Base-by-base conservation (phyloP, 495 filamentous ascomycete species). In the Pseudotulostoma volvatum region DNA sequence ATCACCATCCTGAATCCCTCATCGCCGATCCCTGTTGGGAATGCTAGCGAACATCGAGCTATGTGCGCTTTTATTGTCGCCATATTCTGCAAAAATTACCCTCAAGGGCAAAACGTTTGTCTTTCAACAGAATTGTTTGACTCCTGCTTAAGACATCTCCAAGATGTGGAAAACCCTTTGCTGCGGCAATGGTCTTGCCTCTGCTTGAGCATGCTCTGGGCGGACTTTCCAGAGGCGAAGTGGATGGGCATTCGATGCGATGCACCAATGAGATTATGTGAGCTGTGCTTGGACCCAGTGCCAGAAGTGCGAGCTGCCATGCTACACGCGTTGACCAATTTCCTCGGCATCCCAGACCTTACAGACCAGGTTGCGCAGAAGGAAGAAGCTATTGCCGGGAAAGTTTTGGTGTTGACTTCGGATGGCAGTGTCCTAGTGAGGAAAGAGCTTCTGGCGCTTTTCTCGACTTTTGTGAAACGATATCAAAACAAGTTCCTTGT, bases 61-160 rank as follows among this genome's bases (percentile, higher is more conserved):
- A 99, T 99, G 90, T 96, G 88, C 51, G 90, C 90, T 3, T 99
- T 99, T 50, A 92, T 99, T 40, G 70, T 96, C 25, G 80, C 90
- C 9, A 93, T 94, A 66, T 84, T 99, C 43, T 99, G 90, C 70
- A 87, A 87, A 46, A 81, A 78, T 25, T 95, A 87, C 52, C 77
- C 73, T 30, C 84, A 88, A 52, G 90, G 86, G 2, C 85, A 95
- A 54, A 76, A 79, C 28, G 84, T 94, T 7, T 93, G 87, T 51
- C 74, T 79, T 38, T 81, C 81, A 0, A 54, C 53, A 0, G 84
- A 87, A 34, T 73, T 95, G 32, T 85, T 96, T 60, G 76, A 79
- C 15, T 81, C 76, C 34, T 94, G 83, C 51, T 58, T 95, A 31
- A 64, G 67, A 9, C 83, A 93, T 57, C 65, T 94, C n/a, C 67